Percentiles rank a stretch among this genome's conserved stretches.
Conservation (phyloP, 169 alveolate species). For the Plasmodium coatneyi region DNA sequence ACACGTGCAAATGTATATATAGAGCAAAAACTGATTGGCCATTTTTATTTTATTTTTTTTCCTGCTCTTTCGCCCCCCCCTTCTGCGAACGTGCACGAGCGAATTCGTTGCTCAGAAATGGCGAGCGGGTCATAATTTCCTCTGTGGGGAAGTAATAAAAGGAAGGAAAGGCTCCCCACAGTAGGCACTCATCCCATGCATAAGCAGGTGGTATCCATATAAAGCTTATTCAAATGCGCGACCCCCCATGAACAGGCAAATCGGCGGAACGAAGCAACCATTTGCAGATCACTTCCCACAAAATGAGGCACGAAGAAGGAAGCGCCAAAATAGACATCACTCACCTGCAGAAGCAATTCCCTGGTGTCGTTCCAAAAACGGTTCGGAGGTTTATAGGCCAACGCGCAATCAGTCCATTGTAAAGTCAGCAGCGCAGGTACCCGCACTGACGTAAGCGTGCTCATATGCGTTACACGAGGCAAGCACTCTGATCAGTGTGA, state of each 20-base stretch:
- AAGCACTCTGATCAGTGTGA: not conserved
- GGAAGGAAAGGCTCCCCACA: not conserved
- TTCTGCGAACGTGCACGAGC: not conserved
- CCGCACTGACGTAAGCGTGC: not conserved
- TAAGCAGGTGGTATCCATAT: not conserved
- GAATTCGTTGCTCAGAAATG: not conserved
- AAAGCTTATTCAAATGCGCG: not conserved
- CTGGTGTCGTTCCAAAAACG: not conserved
- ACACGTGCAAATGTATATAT: not conserved
- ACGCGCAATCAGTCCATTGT: not conserved
- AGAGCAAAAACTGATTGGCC: not conserved
- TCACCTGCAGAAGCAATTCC: not conserved
- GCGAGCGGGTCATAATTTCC: slow-evolving; percentile 3
- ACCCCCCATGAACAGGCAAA: not conserved
- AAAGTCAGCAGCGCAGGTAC: not conserved
- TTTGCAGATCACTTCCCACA: not conserved
- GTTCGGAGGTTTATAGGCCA: not conserved
- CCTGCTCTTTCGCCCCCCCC: not conserved
- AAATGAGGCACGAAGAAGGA: not conserved
- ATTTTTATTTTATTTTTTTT: too few relatives aligned
- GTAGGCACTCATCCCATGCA: not conserved
- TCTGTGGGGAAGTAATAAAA: not conserved
- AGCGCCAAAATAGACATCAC: not conserved
- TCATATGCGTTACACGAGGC: not conserved
- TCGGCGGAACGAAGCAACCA: not conserved